Base-by-base conservation (phyloP, 1,284 basidiomycete species). In the Naganishia sp. region DNA sequence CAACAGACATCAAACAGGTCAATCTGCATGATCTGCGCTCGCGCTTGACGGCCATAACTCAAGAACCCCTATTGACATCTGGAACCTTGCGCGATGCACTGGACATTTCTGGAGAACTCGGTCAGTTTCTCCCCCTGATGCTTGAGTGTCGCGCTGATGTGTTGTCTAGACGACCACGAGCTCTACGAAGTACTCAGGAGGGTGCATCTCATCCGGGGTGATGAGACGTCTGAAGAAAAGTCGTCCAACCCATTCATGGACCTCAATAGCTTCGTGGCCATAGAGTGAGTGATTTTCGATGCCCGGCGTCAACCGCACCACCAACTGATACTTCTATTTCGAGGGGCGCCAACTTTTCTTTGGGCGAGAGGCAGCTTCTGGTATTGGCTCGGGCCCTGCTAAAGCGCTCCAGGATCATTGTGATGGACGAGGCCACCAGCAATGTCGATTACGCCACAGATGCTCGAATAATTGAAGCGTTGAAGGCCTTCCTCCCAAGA, bases 401-500 rank as follows among this genome's bases (percentile, higher is more conserved):
- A 41, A 89, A 88, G 79, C 83, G 84, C 62, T 88, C 86, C 71
- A 83, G 83, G 17, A 83, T 90, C 63, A 86, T 91, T 54, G 82
- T 91, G 25, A 82, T 90, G 71, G 87, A 81, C 84, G 74, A 79
- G 65, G 76, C 90, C 0, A 92, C 90, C 0, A 89, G 88, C n/a
- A 89, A 84, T 55, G 88, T 92, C 21, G 91, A 94, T 70, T 85
- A 88, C 31, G 89, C 90, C 76, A 91, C 88, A 32, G 90, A 92
- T 75, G 84, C 87, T 2, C 88, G 87, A 76, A 81, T 92, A 47
- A 89, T 90, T 70, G 81, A 82, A 28, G 90, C 89, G 0, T 90
- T 92, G 66, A 85, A 86, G 71, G 83, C 83, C 35, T 88, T 89
- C 71, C 90, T 91, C 72, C 80, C 84, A 1, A 70, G 52, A 9